Evolutionary conservation across 2,329 filamentous ascomycete species (phyloP), one percentile per base, ranked within the genome.

Genomic region (Celoporthe dispersa): DNA sequence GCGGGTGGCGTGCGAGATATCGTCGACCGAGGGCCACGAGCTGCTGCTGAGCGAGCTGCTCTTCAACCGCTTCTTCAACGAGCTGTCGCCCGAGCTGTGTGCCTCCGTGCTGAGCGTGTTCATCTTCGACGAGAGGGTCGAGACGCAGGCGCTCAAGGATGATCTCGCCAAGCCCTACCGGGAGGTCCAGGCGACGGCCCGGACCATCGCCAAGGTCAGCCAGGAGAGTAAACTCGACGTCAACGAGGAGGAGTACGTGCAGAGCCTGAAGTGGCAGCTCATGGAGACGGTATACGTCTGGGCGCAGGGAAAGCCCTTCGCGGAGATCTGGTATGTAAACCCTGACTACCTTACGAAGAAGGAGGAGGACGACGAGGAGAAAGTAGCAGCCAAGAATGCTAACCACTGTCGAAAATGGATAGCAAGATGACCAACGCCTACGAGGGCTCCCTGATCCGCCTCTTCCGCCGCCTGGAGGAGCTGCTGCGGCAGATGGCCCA

Each of bases 371-470:
- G n/a, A 25, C 14, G 12, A 35, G n/a, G n/a, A 25, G 12, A 33
- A 28, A 19, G 14, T 41, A 25, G 6, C 19, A 31, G 16, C 3
- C 6, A 11, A 11, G 7, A 11, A 48, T 31, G 65, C 39, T 67
- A 41, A 66, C 68, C 53, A 74, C 64, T 74, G 66, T 65, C 12
- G n/a, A 41, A 48, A 77, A 48, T n/a, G 79, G 64, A 79, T 73
- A 77, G 95, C 83, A 97, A 97, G 93, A 98, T 99, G 94, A 98
- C 96, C 37, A 95, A 98, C 76, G 93, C 95, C 37, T 99, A 98
- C 81, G 96, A 99, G 83, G 96, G 96, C 71, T 98, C 94, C 70
- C 84, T 99, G 72, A 98, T 99, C 76, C 94, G 96, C 64, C 90
- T 98, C 53, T 99, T 99, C 89, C 92, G 96, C 68, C 92, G 96